phyloP scores from a whole-genome alignment of 2,329 filamentous ascomycete species.

The Botrytis tulipae region DNA sequence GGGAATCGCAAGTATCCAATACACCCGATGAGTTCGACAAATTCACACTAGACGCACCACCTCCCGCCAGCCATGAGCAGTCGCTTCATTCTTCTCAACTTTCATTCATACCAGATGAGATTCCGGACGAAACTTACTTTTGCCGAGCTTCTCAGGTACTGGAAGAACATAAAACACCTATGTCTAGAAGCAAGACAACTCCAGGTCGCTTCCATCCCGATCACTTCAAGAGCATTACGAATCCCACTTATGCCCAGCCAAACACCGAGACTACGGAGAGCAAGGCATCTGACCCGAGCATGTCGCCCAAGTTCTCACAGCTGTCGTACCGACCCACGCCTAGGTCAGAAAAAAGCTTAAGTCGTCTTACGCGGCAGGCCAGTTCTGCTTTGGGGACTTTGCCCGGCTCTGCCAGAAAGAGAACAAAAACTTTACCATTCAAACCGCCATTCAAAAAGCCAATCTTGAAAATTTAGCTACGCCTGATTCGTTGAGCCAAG shows the following conservation, averaged over 20 bases:
- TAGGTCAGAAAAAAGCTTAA: slow-evolving; percentile 16
- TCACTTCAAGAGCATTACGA: too few relatives aligned
- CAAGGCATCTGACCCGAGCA: background rate
- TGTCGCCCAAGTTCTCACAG: background rate
- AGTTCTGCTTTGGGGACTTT: slow-evolving; percentile 14
- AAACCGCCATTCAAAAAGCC: slow-evolving; percentile 18
- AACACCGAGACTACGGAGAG: background rate
- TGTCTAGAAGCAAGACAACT: slow-evolving; percentile 16
- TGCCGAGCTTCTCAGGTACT: slow-evolving; percentile 20
- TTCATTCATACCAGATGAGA: slow-evolving; percentile 9
- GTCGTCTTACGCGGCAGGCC: slow-evolving; percentile 10
- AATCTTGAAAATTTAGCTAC: background rate
- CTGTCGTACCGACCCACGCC: background rate
- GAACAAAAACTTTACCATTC: slow-evolving; percentile 17
- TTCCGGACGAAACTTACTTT: slow-evolving; percentile 18
- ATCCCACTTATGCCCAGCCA: background rate
- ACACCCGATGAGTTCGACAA: background rate
- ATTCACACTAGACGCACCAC: background rate
- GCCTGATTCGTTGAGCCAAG: background rate
- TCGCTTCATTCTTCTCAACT: slow-evolving; percentile 16
- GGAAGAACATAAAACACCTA: background rate
- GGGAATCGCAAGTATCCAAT: background rate
- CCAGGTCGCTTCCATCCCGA: background rate
- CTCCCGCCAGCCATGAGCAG: background rate
- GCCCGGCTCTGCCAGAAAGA: slow-evolving; percentile 14